Conservation (phyloP, 2,329 filamentous ascomycete genomes). For the Ophiostoma perfectum region DNA sequence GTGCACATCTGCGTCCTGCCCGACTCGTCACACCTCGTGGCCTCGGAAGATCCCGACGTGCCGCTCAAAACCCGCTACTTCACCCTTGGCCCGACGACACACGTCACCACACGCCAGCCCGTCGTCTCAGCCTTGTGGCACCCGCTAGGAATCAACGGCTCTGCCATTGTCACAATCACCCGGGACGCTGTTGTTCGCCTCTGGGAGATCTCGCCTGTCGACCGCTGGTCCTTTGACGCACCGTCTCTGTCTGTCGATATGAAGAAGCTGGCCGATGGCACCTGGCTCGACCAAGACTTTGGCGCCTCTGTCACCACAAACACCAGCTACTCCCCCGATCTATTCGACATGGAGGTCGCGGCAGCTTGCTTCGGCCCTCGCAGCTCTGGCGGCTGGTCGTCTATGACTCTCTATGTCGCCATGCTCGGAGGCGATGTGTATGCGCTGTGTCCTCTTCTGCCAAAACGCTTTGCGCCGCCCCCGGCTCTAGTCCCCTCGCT, state of each 20-base stretch:
- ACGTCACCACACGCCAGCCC: slow-evolving; percentile 78
- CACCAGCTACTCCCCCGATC: slow-evolving; percentile 81
- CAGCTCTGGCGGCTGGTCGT: slow-evolving; percentile 76
- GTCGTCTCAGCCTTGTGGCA: slow-evolving; percentile 86
- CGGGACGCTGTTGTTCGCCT: slow-evolving; percentile 80
- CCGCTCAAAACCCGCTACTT: slow-evolving; percentile 78
- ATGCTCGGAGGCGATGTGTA: slow-evolving; percentile 93
- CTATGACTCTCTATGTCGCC: slow-evolving; percentile 96
- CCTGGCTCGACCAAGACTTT: slow-evolving; percentile 76
- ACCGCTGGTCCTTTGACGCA: slow-evolving; percentile 81
- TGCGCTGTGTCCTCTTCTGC: slow-evolving; percentile 83
- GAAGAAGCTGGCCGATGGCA: slow-evolving; percentile 81
- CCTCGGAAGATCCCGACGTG: slow-evolving; percentile 55
- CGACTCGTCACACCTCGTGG: slow-evolving; percentile 68
- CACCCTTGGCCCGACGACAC: slow-evolving; percentile 85
- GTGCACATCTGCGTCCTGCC: slow-evolving; percentile 84
- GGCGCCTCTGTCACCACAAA: slow-evolving; percentile 68
- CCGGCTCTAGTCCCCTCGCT: slow-evolving; percentile 74
- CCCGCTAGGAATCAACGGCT: slow-evolving; percentile 75
- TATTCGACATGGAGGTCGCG: slow-evolving; percentile 88
- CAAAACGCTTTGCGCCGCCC: slow-evolving; percentile 76
- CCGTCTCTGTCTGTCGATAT: slow-evolving; percentile 81
- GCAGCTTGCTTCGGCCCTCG: slow-evolving; percentile 71
- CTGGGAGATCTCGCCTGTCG: slow-evolving; percentile 81
- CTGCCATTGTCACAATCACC: slow-evolving; percentile 81